Conservation (phyloP, 495 filamentous ascomycete species). For the Platismatia glauca region DNA sequence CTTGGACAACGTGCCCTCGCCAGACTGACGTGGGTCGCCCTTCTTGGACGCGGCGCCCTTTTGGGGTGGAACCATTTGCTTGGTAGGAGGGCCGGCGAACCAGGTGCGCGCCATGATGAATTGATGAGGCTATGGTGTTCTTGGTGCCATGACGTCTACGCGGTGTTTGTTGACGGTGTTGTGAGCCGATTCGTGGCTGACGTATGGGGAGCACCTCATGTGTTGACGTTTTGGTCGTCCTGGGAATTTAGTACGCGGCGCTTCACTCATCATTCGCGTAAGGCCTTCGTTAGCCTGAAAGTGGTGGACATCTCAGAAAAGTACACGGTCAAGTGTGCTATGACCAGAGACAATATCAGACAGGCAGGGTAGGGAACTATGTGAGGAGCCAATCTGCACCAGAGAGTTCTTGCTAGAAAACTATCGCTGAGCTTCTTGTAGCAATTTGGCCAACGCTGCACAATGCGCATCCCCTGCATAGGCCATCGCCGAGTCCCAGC, state of each 20-base stretch:
- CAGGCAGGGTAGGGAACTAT: background rate
- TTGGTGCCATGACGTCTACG: background rate
- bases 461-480: background rate
- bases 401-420: background rate
- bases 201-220: background rate
- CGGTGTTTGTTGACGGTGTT: background rate
- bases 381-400: background rate
- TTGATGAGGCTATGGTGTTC: background rate
- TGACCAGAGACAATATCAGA: background rate
- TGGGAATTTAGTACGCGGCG: background rate
- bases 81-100: background rate
- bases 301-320: background rate
- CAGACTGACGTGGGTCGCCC: background rate
- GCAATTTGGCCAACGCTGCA: background rate
- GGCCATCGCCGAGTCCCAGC: background rate
- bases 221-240: background rate
- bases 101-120: background rate
- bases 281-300: background rate
- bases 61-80: background rate
- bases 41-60: background rate
- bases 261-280: background rate
- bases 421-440: slow-evolving; percentile 1
- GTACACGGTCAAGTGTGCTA: background rate
- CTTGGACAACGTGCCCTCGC: background rate
- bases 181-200: background rate